Percentiles rank a stretch among this genome's conserved stretches.
phyloP scores from a whole-genome alignment of 164 flowering plant genomes.

The Stephania cephalantha region DNA sequence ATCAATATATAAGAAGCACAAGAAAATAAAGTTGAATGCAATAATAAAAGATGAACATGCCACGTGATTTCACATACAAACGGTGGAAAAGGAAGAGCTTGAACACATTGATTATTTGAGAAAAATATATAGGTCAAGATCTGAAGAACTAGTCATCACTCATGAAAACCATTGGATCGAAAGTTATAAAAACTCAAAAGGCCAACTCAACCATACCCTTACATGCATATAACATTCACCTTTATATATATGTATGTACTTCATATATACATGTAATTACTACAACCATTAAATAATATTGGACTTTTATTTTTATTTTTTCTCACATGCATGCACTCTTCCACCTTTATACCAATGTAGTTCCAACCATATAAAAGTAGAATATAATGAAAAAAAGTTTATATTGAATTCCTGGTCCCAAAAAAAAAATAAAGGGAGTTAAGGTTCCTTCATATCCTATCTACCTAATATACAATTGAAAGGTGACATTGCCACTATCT shows the following conservation, averaged over 20 bases:
- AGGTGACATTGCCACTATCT: not conserved
- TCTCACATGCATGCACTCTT: too few relatives aligned
- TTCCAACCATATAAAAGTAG: too few relatives aligned
- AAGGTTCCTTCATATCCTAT: slow-evolving; percentile 2
- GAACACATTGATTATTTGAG: not conserved
- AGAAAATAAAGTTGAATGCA: not conserved
- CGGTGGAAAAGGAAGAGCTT: not conserved
- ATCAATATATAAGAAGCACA: not conserved
- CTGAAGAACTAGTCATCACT: not conserved
- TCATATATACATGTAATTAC: too few relatives aligned
- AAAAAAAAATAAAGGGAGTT: not conserved
- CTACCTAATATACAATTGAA: not conserved
- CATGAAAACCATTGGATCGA: not conserved
- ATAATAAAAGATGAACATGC: not conserved
- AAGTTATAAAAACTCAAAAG: not conserved
- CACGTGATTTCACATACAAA: not conserved
- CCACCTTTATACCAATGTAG: too few relatives aligned
- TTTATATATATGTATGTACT: too few relatives aligned
- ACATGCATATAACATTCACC: too few relatives aligned
- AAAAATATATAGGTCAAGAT: too few relatives aligned
- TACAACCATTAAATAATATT: too few relatives aligned
- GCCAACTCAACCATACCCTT: not conserved
- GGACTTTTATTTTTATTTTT: too few relatives aligned
- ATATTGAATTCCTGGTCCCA: not conserved
- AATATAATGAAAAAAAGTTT: too few relatives aligned